Evolutionary conservation across 495 filamentous ascomycete species (phyloP), one percentile per base, ranked within the genome.

Genomic region (Pyronema domesticum): DNA sequence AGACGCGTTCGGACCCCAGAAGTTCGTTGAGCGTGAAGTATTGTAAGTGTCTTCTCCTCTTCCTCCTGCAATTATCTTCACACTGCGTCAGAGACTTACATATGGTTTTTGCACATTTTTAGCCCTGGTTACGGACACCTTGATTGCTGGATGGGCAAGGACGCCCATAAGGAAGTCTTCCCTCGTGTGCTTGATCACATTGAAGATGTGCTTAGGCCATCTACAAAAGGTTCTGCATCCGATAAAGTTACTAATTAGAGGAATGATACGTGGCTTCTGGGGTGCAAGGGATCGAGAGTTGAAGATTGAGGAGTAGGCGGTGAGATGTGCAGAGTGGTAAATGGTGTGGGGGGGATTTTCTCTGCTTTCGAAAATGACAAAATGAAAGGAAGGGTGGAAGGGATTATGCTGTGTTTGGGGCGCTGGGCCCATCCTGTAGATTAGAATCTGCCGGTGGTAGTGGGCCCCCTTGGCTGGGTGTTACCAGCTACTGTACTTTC

Each of bases 111-210:
- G 30, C 17, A 10, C 9, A 47, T 34, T 40, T 42, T 10, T 15
- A 60, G 58, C 7, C 72, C 76, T 7, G 75, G 76, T n/a, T 80
- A 81, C 54, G 81, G 81, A 19, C 80, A 83, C 61, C 62, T 83
- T 51, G 80, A 83, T 67, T 72, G 71, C 48, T 82, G 80, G 75
- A 79, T 83, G 72, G 80, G 80, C 0, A 71, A 74, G 39, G 69
- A 73, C 44, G 77, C 77, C 8, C 78, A 71, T 66, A 76, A 70
- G 61, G 80, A 82, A 63, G 74, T 83, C 9, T 83, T 74, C 60
- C 79, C 78, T 30, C 71, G 75, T 53, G 73, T 82, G 3, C 57
- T 71, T 54, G 71, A 73, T 55, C 75, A 80, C 64, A 68, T 78
- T 3, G 72, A 76, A 47, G 64, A 74, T 34, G 73, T 77, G 37